A percentile compares a stretch with the other conserved stretches of the same genome.
phyloP scores from a whole-genome alignment of 192 early-diverging fungal species.

The Rhizophagus sp. region DNA sequence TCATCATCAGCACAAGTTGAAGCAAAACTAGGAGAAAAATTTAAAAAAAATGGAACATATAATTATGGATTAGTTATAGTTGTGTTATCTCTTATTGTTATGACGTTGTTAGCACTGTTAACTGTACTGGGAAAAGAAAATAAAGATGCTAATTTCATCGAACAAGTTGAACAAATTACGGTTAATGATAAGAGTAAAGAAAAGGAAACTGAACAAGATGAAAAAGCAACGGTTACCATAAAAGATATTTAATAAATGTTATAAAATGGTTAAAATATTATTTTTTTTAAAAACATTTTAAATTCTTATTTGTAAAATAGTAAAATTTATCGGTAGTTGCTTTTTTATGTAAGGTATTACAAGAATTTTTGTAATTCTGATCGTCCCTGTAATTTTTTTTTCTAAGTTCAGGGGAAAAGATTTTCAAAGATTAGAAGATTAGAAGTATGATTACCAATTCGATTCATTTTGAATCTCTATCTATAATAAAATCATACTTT shows the following conservation, averaged over 20 bases:
- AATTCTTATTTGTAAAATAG: no score
- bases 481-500: no score
- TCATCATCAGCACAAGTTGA: slow-evolving; percentile 58
- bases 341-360: no score
- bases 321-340: no score
- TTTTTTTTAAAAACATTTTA: no score
- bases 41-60: slow-evolving; percentile 33
- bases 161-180: not conserved
- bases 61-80: slow-evolving; percentile 60
- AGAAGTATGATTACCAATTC: no score
- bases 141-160: slow-evolving; percentile 53
- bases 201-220: not conserved
- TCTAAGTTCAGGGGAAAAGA: no score
- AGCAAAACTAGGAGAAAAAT: slow-evolving; percentile 43
- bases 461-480: no score
- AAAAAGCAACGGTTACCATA: not conserved
- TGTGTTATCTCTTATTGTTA: slow-evolving; percentile 51
- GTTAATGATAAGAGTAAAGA: not conserved
- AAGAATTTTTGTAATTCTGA: no score
- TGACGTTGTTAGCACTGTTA: slow-evolving; percentile 44
- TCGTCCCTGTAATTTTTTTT: no score
- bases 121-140: slow-evolving; percentile 60
- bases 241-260: not conserved
- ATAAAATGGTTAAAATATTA: no score
- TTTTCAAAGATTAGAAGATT: no score